Conservation (phyloP, 1,284 basidiomycete genomes). For the Trichosporon asahii region DNA sequence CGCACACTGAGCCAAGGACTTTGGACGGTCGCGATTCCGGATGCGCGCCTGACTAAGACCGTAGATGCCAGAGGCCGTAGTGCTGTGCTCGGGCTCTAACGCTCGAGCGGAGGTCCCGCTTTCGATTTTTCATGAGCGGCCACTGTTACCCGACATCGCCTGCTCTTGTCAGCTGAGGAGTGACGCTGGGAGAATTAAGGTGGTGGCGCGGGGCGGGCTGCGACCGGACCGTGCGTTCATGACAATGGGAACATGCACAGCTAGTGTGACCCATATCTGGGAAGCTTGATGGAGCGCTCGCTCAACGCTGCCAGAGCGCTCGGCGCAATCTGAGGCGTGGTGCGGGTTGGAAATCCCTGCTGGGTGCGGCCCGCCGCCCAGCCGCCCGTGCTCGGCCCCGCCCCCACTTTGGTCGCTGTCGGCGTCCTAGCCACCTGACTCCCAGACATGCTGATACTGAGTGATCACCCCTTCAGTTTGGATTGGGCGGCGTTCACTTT, state of each 20-base stretch:
- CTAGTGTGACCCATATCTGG: background rate
- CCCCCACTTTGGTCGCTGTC: background rate
- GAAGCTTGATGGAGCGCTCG: background rate
- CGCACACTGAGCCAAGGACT: too few species aligned
- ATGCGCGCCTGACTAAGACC: too few species aligned
- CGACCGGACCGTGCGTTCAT: background rate
- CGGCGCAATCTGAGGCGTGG: background rate
- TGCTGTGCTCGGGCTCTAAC: too few species aligned
- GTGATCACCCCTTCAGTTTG: background rate
- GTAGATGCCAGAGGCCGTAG: too few species aligned
- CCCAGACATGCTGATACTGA: background rate
- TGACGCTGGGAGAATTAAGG: too few species aligned
- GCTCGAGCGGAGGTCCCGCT: too few species aligned
- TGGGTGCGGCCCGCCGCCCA: too few species aligned
- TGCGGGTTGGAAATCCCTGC: background rate
- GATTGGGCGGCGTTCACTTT: background rate
- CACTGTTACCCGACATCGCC: too few species aligned
- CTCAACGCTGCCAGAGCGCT: background rate
- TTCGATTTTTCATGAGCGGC: too few species aligned
- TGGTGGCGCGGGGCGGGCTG: background rate
- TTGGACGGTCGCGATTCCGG: too few species aligned
- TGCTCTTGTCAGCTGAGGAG: too few species aligned
- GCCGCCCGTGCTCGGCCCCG: background rate
- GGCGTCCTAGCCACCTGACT: background rate
- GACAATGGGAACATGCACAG: background rate